phyloP scores from a whole-genome alignment of 495 filamentous ascomycete species.

The Sphaerosporella brunnea region DNA sequence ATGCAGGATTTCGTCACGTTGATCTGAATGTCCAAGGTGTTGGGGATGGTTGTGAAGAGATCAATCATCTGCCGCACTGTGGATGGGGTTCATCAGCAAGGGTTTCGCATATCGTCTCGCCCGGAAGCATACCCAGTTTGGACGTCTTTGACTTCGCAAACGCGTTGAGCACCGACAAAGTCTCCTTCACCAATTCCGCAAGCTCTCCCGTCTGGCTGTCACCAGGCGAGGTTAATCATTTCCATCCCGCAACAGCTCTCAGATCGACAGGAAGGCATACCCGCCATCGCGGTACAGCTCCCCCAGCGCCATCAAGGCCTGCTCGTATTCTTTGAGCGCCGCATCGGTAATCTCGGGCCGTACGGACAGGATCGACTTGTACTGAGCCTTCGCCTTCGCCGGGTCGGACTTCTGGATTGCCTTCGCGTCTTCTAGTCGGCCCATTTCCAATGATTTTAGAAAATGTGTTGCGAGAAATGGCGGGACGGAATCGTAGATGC shows the following conservation, averaged over 20 bases:
- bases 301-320: conserved; percentile 64
- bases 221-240: conserved; percentile 11
- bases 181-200: conserved; percentile 76
- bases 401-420: conserved; percentile 61
- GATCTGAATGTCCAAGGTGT: conserved; percentile 82
- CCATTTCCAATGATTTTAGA: conserved; percentile 9
- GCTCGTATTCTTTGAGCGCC: conserved; percentile 74
- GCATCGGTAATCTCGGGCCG: conserved; percentile 67
- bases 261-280: conserved; percentile 26
- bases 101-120: too few relatives aligned
- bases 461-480: neutral
- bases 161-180: conserved; percentile 73
- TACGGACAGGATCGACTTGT: conserved; percentile 73
- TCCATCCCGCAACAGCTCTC: neutral
- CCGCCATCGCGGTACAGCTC: conserved; percentile 83
- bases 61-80: conserved; percentile 93
- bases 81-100: too few relatives aligned
- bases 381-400: conserved; percentile 60
- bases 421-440: conserved; percentile 65
- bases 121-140: conserved; percentile 88
- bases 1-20: conserved; percentile 93
- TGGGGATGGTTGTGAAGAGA: conserved; percentile 80
- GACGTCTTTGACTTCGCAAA: conserved; percentile 98
- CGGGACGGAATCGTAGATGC: neutral
- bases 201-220: conserved; percentile 53